Evolutionary conservation across 108 stramenopile genomes (phyloP), one percentile per base, ranked within the genome.

Genomic region (Cyclotella distinguenda): DNA sequence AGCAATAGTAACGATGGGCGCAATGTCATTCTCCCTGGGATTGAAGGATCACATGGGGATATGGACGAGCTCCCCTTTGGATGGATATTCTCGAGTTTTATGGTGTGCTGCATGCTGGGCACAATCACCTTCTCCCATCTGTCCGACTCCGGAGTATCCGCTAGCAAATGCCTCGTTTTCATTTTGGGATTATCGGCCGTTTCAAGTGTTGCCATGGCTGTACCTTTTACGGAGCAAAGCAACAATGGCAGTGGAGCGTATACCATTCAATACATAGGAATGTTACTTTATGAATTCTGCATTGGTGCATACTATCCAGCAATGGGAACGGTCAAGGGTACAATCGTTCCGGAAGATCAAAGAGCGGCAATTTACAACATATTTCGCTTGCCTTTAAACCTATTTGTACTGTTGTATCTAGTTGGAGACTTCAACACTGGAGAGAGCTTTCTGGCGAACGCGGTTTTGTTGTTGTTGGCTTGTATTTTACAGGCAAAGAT

Each of bases 321-420:
- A 25, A 93, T 97, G 76, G 95, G 91, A 27, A 96, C 92, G 8
- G 78, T 97, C 63, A 96, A 97, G 61, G 88, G 94, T n/a, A 79
- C 66, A 57, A 88, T 97, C 55, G 91, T 99, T 25, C 96, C 97
- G 8, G 96, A 99, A 56, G 74, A 79, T 64, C 86, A 93, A 42
- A 83, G 98, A 30, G 90, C 96, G 18, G 87, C 96, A 8, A 94
- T 97, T 63, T 96, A 97, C 84, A 99, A 99, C 77, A 62, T 97
- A 19, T 95, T 86, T 68, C 82, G 98, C 0, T 77, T 96, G 26
- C 95, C 93, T 6, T 75, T 97, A 53, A 98, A 98, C 68, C 71
- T 93, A 35, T 88, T 98, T 52, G 95, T 98, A 33, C 74, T 98
- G 22, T 66, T 87, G 16, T 81, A 84, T 22, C 75, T 97, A 13